Conservation (phyloP, 257 asterid genomes). For the Haberlea rhodopensis region DNA sequence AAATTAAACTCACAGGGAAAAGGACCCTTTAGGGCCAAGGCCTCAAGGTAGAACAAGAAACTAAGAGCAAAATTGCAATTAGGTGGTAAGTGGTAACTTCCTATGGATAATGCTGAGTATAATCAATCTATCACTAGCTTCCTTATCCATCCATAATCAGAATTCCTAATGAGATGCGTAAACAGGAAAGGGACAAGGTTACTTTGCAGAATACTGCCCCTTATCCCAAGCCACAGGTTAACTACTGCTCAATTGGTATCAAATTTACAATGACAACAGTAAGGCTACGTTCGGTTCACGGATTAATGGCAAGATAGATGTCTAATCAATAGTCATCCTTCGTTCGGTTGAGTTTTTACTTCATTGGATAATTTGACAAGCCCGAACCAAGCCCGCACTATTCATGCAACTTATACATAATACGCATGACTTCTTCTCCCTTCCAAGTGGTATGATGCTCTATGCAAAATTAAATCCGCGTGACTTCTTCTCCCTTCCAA, state of each 20-base stretch:
- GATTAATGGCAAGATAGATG: no score
- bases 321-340: no score
- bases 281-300: no score
- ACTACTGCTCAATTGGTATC: conserved; percentile 20
- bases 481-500: no score
- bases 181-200: not conserved
- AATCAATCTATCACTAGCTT: conserved; percentile 10
- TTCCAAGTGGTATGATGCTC: no score
- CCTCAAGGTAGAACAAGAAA: not conserved
- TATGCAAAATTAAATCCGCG: no score
- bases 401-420: no score
- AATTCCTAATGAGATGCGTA: not conserved
- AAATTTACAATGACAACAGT: conserved; percentile 1
- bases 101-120: not conserved
- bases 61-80: not conserved
- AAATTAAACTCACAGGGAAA: not conserved
- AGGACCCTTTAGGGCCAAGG: not conserved
- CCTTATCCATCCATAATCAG: conserved; percentile 1
- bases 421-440: no score
- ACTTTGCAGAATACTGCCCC: not conserved
- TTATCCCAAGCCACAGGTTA: conserved; percentile 8
- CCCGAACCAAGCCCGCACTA: no score
- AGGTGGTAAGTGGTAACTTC: not conserved
- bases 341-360: no score
- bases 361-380: no score